A percentile compares a stretch with the other conserved stretches of the same genome.
Conservation (phyloP, 768 basidiomycete species). For the Lactarius evosmus region DNA sequence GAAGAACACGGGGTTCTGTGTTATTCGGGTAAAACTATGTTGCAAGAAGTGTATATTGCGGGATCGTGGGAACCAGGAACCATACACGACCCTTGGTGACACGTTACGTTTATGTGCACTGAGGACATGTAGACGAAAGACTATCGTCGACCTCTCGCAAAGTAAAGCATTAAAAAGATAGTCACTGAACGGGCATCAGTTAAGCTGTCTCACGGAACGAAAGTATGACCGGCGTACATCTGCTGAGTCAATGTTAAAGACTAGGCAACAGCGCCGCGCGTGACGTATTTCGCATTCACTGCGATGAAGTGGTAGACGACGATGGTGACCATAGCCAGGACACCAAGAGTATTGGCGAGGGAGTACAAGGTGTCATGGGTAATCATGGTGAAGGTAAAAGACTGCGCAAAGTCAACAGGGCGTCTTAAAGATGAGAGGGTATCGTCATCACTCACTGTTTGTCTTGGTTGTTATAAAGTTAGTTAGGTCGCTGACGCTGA, state of each 20-base stretch:
- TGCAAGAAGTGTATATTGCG: background rate
- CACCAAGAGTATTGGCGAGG: slow-evolving; percentile 79
- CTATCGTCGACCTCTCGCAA: background rate
- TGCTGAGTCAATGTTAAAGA: background rate
- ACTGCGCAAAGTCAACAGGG: background rate
- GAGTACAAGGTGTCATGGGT: slow-evolving; percentile 75
- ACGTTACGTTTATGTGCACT: background rate
- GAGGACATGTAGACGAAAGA: background rate
- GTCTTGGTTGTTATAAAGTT: background rate
- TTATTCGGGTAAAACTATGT: background rate
- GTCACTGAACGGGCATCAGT: background rate
- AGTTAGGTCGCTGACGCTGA: background rate
- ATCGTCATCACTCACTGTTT: background rate
- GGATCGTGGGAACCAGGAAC: background rate
- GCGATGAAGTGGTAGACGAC: slow-evolving; percentile 89
- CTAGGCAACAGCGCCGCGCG: slow-evolving; percentile 7
- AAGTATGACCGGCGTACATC: background rate
- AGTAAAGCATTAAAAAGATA: background rate
- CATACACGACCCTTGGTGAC: background rate
- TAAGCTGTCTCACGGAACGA: background rate
- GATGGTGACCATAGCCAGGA: slow-evolving; percentile 82
- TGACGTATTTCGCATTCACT: slow-evolving; percentile 64
- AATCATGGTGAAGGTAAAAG: slow-evolving; percentile 53
- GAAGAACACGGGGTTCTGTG: background rate
- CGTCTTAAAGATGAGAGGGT: background rate